Evolutionary conservation across 176 grass and related monocot species (phyloP).

Genomic region (Juncus inflexus): DNA sequence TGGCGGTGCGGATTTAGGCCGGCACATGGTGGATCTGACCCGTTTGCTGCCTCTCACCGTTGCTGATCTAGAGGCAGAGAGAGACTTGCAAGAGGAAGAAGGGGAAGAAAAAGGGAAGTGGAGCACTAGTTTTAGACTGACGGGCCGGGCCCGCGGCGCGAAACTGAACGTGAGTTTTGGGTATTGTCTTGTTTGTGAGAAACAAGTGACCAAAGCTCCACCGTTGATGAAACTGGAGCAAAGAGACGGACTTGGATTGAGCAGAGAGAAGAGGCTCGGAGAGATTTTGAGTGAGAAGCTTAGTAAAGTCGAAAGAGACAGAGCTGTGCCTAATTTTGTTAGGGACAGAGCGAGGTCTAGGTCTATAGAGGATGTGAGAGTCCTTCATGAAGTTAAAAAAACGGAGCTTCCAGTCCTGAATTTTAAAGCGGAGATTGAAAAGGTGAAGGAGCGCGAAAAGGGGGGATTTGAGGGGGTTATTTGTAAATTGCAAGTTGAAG

Average conservation of each 20-base stretch:
- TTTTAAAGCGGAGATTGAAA: neutral
- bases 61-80: constrained; percentile 60
- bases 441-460: neutral
- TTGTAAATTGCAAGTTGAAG: constrained; percentile 10
- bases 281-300: constrained; percentile 35
- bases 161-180: constrained; percentile 80
- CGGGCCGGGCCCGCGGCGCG: constrained; percentile 69
- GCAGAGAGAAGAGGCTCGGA: constrained; percentile 34
- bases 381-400: constrained; percentile 69
- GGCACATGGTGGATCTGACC: constrained; percentile 68
- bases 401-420: constrained; percentile 31
- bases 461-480: neutral
- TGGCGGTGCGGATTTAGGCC: constrained; percentile 61
- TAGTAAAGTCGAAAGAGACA: constrained; percentile 30
- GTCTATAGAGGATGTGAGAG: constrained; percentile 56
- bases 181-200: constrained; percentile 33
- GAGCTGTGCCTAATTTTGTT: constrained; percentile 30
- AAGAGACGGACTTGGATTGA: neutral
- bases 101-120: constrained; percentile 72
- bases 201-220: too few species aligned
- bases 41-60: constrained; percentile 62
- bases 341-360: constrained; percentile 36
- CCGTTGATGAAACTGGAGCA: too few species aligned
- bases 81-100: constrained; percentile 27
- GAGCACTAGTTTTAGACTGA: constrained; percentile 85